Evolutionary conservation across 768 basidiomycete genomes (phyloP).

Genomic region (Xanthoconium stramineum): DNA sequence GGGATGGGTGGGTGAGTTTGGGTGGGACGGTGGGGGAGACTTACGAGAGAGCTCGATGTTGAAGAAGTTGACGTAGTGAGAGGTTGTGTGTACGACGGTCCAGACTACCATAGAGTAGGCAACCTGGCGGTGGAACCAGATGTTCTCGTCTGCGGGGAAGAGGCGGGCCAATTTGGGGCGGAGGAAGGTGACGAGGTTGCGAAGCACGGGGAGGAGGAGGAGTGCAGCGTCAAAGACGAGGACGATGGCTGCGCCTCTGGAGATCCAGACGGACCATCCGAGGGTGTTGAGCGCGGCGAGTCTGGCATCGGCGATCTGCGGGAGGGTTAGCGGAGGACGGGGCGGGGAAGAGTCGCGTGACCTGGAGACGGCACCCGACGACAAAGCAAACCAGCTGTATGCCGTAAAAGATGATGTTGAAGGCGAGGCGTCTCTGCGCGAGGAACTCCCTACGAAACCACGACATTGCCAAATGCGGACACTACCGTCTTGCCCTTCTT

Average conservation of each 20-base stretch:
- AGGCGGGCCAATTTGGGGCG: slow-evolving; percentile 79
- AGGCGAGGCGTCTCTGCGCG: slow-evolving; percentile 56
- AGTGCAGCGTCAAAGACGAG: slow-evolving; percentile 84
- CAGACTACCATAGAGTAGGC: slow-evolving; percentile 94
- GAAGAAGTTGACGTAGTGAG: slow-evolving; percentile 92
- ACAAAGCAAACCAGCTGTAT: slow-evolving; percentile 69
- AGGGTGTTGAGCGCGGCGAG: slow-evolving; percentile 78
- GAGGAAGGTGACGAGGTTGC: slow-evolving; percentile 81
- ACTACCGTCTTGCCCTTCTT: too few species aligned
- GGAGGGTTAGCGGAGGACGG: slow-evolving; percentile 2
- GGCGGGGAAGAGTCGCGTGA: slow-evolving; percentile 16
- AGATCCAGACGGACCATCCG: slow-evolving; percentile 83
- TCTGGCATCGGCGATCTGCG: slow-evolving; percentile 55
- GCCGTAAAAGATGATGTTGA: slow-evolving; percentile 81
- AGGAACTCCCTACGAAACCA: slow-evolving; percentile 77
- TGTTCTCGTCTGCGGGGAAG: slow-evolving; percentile 91
- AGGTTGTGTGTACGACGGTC: slow-evolving; percentile 89
- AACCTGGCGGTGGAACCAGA: slow-evolving; percentile 95
- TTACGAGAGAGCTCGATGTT: slow-evolving; percentile 85
- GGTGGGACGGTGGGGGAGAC: slow-evolving; percentile 19
- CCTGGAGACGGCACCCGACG: slow-evolving; percentile 90
- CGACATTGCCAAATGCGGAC: too few species aligned
- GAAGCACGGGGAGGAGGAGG: slow-evolving; percentile 85
- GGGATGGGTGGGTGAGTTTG: neutral
- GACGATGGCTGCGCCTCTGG: slow-evolving; percentile 88